phyloP scores from a whole-genome alignment of 495 filamentous ascomycete genomes.

The Neohortaea acidophila region DNA sequence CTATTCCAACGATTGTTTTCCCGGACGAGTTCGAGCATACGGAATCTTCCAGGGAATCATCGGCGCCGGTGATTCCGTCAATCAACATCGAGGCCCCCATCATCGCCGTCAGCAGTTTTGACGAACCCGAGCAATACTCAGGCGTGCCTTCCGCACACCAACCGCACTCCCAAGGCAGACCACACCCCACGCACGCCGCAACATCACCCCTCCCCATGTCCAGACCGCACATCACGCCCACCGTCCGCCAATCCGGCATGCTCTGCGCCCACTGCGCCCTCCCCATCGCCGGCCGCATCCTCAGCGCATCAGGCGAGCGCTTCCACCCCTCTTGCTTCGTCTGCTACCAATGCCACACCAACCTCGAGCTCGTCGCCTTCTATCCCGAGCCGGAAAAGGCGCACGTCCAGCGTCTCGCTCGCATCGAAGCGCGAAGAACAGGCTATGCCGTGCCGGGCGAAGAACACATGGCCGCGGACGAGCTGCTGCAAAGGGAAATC shows the following conservation, averaged over 20 bases:
- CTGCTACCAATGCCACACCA: conserved; percentile 75
- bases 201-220: conserved; percentile 24
- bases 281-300: conserved; percentile 77
- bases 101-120: conserved; percentile 31
- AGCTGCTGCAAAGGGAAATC: conserved; percentile 30
- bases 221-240: conserved; percentile 32
- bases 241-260: conserved; percentile 45
- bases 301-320: conserved; percentile 59
- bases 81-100: conserved; percentile 16
- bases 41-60: conserved; percentile 26
- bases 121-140: conserved; percentile 10
- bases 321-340: conserved; percentile 91
- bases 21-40: conserved; percentile 24
- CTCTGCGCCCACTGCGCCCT: conserved; percentile 70
- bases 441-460: conserved; percentile 44
- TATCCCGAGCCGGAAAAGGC: conserved; percentile 70
- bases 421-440: conserved; percentile 42
- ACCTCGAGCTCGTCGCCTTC: conserved; percentile 88
- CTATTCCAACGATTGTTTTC: conserved; percentile 24
- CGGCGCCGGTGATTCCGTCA: conserved; percentile 17
- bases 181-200: conserved; percentile 24
- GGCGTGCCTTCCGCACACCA: conserved; percentile 6
- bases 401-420: conserved; percentile 52
- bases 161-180: conserved; percentile 23
- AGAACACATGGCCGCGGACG: conserved; percentile 23